Base-by-base conservation (phyloP, 2,329 filamentous ascomycete species). In the Pochonia chlamydosporia region DNA sequence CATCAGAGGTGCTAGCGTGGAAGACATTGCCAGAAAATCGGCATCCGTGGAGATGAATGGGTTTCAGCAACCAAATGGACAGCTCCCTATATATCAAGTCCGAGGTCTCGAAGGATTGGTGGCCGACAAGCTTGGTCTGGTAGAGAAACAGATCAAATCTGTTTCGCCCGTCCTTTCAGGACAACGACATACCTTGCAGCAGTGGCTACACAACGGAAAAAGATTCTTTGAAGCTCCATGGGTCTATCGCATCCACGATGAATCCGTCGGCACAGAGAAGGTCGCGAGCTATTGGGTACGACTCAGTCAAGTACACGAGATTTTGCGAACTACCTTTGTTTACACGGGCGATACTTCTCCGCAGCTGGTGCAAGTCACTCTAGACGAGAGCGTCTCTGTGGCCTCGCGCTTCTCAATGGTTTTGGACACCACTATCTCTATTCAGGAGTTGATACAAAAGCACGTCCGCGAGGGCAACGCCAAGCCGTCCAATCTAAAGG, bases 171-270 rank as follows among this genome's bases (percentile, higher is more conserved):
- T 44, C 16, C 52, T 59, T 1, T 11, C 55, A 13, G 55, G 56
- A 8, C 56, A 59, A 43, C 52, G 51, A n/a, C 46, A 37, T 8
- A 46, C 46, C 11, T 44, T 59, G 30, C 33, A 54, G 43, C 53
- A 56, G 24, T 59, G 55, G 56, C 23, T 58, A 16, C 43, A 52
- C 49, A 52, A 49, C 33, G 56, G 56, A 14, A 56, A 53, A 47
- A 48, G 56, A n/a, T 59, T 59, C 50, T 55, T 57, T 23, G 56
- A 59, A 33, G 53, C 56, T 7, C 56, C 56, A 3, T 59, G 56
- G 56, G 54, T 51, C n/a, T 59, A 52, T 47, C 51, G 51, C 8
- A 23, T 58, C 13, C n/a, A 30, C 11, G 43, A 47, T n/a, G 50
- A 50, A 14, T 48, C 47, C 13, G 16, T 58, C 5, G 46, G 51